These are phyloP conservation scores for Pythium chondricola DNA, from an alignment of 352 stramenopile species.

Conservation along the genomic window DNA sequence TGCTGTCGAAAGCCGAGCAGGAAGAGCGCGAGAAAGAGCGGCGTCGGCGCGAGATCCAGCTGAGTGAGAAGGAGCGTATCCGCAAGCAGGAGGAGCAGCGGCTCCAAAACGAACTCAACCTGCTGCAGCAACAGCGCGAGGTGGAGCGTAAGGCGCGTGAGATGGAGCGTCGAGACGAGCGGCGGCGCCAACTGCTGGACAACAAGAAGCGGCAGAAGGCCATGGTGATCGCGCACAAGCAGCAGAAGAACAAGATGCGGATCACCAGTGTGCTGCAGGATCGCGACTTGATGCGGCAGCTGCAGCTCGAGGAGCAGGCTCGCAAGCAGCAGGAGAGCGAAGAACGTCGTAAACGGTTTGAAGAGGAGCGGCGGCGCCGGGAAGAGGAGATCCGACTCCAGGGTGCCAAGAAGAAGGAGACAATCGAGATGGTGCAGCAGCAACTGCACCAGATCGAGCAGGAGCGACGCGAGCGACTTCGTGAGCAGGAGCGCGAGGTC, in stretches of 20 bases:
- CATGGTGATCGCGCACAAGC: slow-evolving; percentile 42
- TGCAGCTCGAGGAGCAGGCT: slow-evolving; percentile 43
- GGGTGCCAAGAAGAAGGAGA: slow-evolving; percentile 47
- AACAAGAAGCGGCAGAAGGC: slow-evolving; percentile 36
- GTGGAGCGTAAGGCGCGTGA: slow-evolving; percentile 34
- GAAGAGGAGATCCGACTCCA: slow-evolving; percentile 47
- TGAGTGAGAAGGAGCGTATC: slow-evolving; percentile 41
- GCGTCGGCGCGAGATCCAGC: slow-evolving; percentile 33
- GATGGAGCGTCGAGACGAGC: slow-evolving; percentile 41
- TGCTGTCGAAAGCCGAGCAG: slow-evolving; percentile 35
- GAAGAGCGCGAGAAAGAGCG: slow-evolving; percentile 48
- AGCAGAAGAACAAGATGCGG: slow-evolving; percentile 58
- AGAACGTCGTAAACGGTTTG: slow-evolving; percentile 30
- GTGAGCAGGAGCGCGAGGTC: slow-evolving; percentile 41
- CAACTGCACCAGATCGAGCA: slow-evolving; percentile 54
- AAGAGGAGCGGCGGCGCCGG: slow-evolving; percentile 21
- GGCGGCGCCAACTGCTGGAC: slow-evolving; percentile 38
- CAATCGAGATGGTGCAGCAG: slow-evolving; percentile 50
- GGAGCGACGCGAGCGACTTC: slow-evolving; percentile 36
- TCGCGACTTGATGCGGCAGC: slow-evolving; percentile 38
- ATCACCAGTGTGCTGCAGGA: slow-evolving; percentile 58
- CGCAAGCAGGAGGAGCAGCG: slow-evolving; percentile 51
- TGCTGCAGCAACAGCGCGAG: slow-evolving; percentile 41
- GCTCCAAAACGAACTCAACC: slow-evolving; percentile 38
- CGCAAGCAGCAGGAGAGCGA: slow-evolving; percentile 59